A percentile compares a stretch with the other conserved stretches of the same genome.
Evolutionary conservation across 305 asterid species (phyloP).

Genomic region (Fraxinus sp.): DNA sequence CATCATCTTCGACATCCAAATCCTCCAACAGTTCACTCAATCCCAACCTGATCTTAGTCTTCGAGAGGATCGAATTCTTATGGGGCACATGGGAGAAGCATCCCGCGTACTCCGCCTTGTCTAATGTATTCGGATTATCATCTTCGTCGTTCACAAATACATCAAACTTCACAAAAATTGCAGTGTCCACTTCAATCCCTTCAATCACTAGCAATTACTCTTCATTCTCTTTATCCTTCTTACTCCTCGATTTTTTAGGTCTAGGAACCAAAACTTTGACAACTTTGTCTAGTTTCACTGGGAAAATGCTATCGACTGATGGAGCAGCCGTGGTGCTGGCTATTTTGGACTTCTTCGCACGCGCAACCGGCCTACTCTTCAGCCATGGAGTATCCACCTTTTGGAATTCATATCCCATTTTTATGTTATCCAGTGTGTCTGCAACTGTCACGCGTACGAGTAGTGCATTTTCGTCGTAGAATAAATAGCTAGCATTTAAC

Average conservation of each 20-base stretch:
- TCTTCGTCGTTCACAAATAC: conserved; percentile 55
- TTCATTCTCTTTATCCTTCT: conserved; percentile 37
- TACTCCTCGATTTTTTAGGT: conserved; percentile 46
- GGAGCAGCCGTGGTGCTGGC: conserved; percentile 30
- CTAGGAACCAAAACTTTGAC: conserved; percentile 41
- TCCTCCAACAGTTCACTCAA: conserved; percentile 42
- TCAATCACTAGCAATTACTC: conserved; percentile 51
- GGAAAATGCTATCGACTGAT: conserved; percentile 24
- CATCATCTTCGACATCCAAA: conserved; percentile 51
- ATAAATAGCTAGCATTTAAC: conserved; percentile 36
- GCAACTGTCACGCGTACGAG: conserved; percentile 37
- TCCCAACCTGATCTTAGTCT: conserved; percentile 32
- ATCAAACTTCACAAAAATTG: conserved; percentile 41
- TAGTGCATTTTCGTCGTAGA: conserved; percentile 46
- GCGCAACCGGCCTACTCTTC: conserved; percentile 34
- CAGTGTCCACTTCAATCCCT: conserved; percentile 39
- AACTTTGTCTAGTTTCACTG: conserved; percentile 39
- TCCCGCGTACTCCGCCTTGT: conserved; percentile 55
- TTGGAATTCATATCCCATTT: conserved; percentile 41
- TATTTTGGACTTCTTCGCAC: conserved; percentile 26
- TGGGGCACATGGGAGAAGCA: conserved; percentile 41
- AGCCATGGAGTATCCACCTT: conserved; percentile 47
- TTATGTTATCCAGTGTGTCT: conserved; percentile 35
- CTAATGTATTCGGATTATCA: conserved; percentile 33
- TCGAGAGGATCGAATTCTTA: conserved; percentile 26